These are phyloP conservation scores for Podila minutissima DNA, from an alignment of 192 early-diverging fungal genomes.

Conservation along the genomic window DNA sequence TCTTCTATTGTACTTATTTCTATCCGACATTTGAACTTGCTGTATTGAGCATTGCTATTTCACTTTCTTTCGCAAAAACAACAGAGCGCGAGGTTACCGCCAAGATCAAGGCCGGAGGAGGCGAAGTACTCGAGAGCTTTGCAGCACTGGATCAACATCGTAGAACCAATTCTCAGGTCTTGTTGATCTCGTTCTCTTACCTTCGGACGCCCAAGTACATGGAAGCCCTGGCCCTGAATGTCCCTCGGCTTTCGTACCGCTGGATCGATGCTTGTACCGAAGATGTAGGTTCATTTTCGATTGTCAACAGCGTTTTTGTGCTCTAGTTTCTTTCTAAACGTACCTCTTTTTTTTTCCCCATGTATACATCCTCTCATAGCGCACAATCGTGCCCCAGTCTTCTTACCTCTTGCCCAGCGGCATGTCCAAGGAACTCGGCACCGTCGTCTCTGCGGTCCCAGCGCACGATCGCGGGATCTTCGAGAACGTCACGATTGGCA, in stretches of 20 bases:
- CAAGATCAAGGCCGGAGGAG: constrained; percentile 16
- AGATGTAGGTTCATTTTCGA: constrained; percentile 11
- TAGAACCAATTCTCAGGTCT: not conserved
- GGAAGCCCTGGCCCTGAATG: constrained; percentile 20
- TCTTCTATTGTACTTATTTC: not conserved
- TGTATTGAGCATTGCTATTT: too few species aligned
- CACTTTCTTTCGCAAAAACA: too few species aligned
- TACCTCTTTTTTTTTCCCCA: not conserved
- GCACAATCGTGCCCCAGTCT: constrained; percentile 4
- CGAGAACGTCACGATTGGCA: constrained; percentile 14
- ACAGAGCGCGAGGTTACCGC: not conserved
- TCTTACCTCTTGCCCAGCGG: constrained; percentile 27
- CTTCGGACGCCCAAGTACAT: constrained; percentile 27
- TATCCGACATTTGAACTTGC: not conserved
- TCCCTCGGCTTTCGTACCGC: constrained; percentile 18
- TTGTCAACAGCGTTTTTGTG: not conserved
- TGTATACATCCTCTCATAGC: constrained; percentile 4
- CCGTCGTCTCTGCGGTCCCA: constrained; percentile 17
- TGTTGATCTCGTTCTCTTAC: constrained; percentile 8
- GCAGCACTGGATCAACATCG: not conserved
- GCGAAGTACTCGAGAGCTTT: constrained; percentile 13
- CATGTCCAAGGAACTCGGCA: constrained; percentile 15
- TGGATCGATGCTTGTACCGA: constrained; percentile 35
- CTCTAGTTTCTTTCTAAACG: not conserved
- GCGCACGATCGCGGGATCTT: constrained; percentile 15